These are phyloP conservation scores for Tylopilus intermedius DNA, from an alignment of 768 basidiomycete genomes.

Conservation along the genomic window DNA sequence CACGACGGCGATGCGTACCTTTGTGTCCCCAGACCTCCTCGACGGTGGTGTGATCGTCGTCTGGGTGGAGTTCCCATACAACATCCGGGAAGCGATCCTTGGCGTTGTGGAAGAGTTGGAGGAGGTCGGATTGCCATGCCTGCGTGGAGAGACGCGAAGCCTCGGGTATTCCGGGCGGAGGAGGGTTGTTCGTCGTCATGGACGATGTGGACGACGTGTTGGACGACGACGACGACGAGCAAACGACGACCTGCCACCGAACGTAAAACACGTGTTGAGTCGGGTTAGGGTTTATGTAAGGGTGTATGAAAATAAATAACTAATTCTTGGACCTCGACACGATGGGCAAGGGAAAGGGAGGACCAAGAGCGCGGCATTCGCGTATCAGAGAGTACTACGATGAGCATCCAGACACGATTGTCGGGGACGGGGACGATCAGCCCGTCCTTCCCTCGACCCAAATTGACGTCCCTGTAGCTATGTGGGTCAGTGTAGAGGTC, in stretches of 20 bases:
- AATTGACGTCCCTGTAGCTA: conserved; percentile 73
- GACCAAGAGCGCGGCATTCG: background rate
- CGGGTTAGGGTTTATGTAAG: conserved; percentile 24
- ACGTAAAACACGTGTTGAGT: conserved; percentile 27
- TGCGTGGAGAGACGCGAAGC: conserved; percentile 63
- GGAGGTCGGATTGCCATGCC: conserved; percentile 79
- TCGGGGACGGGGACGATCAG: background rate
- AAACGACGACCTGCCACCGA: conserved; percentile 3
- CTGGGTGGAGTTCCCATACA: conserved; percentile 77
- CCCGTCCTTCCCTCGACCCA: background rate
- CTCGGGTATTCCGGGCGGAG: conserved; percentile 39
- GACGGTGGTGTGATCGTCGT: conserved; percentile 43
- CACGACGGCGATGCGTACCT: conserved; percentile 46
- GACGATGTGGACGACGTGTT: conserved; percentile 22
- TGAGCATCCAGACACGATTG: background rate
- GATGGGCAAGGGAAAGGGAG: background rate
- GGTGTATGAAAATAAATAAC: background rate
- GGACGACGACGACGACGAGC: conserved; percentile 17
- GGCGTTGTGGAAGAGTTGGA: conserved; percentile 71
- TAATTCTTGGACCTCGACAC: background rate
- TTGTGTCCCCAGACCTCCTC: conserved; percentile 90
- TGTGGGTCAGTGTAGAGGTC: conserved; percentile 72
- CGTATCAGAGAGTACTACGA: background rate
- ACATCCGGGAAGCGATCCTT: conserved; percentile 95
- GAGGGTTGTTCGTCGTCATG: conserved; percentile 26